phyloP scores from a whole-genome alignment of 768 basidiomycete genomes.

The Tulasnella sp. region DNA sequence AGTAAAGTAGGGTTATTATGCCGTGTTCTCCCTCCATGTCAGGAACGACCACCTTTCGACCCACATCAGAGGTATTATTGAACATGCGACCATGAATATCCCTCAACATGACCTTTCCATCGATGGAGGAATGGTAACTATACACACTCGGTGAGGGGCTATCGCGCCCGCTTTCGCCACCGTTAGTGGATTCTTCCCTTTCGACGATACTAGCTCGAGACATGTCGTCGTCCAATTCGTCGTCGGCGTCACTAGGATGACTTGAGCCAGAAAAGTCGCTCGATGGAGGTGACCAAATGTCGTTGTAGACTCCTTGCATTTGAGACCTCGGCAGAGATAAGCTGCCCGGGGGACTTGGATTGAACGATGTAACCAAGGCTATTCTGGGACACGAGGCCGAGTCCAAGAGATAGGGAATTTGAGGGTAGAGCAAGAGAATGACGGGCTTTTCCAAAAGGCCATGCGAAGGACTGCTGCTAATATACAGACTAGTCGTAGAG shows the following conservation, averaged over 20 bases:
- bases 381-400: neutral
- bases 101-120: slow-evolving; percentile 19
- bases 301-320: neutral
- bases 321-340: neutral
- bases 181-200: neutral
- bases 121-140: slow-evolving; percentile 23
- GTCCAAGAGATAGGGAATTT: neutral
- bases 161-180: neutral
- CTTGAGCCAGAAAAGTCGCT: neutral
- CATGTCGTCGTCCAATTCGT: neutral
- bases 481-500: neutral
- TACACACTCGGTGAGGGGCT: slow-evolving; percentile 18
- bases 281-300: neutral
- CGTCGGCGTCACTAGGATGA: neutral
- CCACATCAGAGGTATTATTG: slow-evolving; percentile 26
- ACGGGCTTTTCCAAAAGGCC: too few species aligned
- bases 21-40: neutral
- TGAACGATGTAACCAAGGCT: neutral
- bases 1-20: neutral
- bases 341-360: neutral
- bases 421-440: too few species aligned
- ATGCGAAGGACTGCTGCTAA: neutral
- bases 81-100: slow-evolving; percentile 24
- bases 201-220: neutral
- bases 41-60: neutral